phyloP scores from a whole-genome alignment of 163 green algal species.

The Scenedesmus sp. region DNA sequence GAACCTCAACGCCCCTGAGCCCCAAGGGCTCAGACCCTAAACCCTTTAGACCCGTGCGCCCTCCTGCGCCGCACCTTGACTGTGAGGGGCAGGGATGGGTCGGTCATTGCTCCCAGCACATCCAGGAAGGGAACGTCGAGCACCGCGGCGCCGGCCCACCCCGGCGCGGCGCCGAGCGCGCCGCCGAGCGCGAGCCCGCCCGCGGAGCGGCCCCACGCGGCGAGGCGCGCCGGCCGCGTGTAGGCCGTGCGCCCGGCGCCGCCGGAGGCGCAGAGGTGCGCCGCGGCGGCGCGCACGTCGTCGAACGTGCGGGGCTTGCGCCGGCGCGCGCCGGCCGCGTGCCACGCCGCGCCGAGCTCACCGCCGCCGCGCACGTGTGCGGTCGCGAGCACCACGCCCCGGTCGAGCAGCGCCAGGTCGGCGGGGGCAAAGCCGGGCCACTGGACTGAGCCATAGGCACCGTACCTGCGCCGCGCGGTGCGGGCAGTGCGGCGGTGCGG shows the following conservation, averaged over 20 bases:
- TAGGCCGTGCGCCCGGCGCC: conserved; percentile 1
- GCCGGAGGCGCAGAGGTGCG: no score
- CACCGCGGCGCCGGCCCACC: conserved; percentile 48
- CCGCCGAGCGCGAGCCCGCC: conserved; percentile 17
- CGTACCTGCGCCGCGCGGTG: conserved; percentile 58
- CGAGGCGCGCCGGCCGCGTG: not conserved
- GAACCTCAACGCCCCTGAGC: no score
- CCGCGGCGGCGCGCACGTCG: conserved; percentile 11
- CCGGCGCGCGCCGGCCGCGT: conserved; percentile 3
- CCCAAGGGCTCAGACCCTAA: no score
- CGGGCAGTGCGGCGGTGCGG: no score
- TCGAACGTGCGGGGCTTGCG: conserved; percentile 26
- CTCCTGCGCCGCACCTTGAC: no score
- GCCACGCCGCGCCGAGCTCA: conserved; percentile 35
- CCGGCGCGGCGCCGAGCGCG: conserved; percentile 13
- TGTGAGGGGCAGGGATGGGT: conserved; percentile 68
- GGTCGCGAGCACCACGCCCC: conserved; percentile 59
- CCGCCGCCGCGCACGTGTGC: conserved; percentile 57
- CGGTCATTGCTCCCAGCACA: conserved; percentile 63
- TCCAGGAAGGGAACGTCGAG: conserved; percentile 81
- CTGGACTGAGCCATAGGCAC: conserved; percentile 62
- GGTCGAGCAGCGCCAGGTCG: conserved; percentile 59
- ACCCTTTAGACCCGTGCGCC: no score
- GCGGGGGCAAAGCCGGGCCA: conserved; percentile 54
- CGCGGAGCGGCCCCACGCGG: conserved; percentile 19